Conservation (phyloP, 148 eudicot species). For the Rhododendron williamsianum region DNA sequence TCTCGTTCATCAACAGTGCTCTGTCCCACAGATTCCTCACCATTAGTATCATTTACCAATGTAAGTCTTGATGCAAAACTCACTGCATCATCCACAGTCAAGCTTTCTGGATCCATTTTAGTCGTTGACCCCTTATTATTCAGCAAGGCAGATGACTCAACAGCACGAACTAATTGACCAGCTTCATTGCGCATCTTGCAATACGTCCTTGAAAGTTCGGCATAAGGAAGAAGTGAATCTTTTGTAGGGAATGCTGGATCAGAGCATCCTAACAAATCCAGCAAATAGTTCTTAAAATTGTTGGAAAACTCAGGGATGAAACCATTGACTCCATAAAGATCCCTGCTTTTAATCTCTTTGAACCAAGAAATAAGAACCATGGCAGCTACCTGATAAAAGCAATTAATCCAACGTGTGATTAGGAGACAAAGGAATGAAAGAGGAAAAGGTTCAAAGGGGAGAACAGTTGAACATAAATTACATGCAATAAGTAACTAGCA, state of each 20-base stretch:
- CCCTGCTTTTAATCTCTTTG: constrained; percentile 51
- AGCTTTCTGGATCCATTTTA: constrained; percentile 45
- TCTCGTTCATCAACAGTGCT: constrained; percentile 57
- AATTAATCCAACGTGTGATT: constrained; percentile 2
- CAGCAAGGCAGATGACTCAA: constrained; percentile 54
- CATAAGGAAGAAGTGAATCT: constrained; percentile 70
- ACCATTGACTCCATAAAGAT: constrained; percentile 25
- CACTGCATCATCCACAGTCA: constrained; percentile 77
- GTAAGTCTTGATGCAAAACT: constrained; percentile 67
- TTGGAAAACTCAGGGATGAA: constrained; percentile 37
- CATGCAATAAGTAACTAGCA: constrained; percentile 10
- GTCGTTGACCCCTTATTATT: constrained; percentile 34
- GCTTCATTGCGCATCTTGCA: constrained; percentile 91
- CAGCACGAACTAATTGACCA: constrained; percentile 51
- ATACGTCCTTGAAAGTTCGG: constrained; percentile 93
- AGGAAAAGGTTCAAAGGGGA: background rate
- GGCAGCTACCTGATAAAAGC: constrained; percentile 55
- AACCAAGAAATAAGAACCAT: constrained; percentile 96
- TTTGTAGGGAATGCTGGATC: constrained; percentile 93
- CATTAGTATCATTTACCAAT: constrained; percentile 36
- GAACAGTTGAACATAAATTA: background rate
- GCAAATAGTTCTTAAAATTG: constrained; percentile 61
- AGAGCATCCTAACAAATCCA: constrained; percentile 76
- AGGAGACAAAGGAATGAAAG: background rate
- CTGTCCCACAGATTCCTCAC: constrained; percentile 35